phyloP scores from a whole-genome alignment of 192 early-diverging fungal genomes.

The Backusella liffmaniae region DNA sequence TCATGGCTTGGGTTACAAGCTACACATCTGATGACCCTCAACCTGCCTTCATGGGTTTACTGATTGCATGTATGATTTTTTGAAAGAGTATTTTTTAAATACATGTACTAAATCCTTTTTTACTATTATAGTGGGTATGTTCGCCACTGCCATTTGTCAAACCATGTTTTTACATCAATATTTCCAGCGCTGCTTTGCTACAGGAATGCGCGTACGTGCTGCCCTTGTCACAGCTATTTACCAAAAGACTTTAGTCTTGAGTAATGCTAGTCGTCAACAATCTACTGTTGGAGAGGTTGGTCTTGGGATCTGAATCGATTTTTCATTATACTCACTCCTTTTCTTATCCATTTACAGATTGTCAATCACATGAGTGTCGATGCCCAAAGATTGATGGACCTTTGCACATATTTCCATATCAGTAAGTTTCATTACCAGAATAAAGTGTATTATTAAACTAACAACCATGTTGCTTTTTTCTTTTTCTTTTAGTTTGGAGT shows the following conservation, averaged over 20 bases:
- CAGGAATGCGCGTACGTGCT: slow-evolving; percentile 72
- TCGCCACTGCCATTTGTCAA: slow-evolving; percentile 68
- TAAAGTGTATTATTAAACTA: neutral
- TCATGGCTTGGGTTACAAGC: slow-evolving; percentile 66
- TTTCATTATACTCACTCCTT: neutral
- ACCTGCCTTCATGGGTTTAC: slow-evolving; percentile 72
- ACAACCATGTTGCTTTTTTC: too few relatives aligned
- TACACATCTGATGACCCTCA: slow-evolving; percentile 55
- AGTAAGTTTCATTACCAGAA: slow-evolving; percentile 6
- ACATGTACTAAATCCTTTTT: neutral
- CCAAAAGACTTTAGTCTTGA: slow-evolving; percentile 78
- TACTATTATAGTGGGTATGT: slow-evolving; percentile 54
- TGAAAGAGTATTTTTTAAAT: neutral
- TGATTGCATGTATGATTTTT: slow-evolving; percentile 54
- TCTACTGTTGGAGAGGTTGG: slow-evolving; percentile 80
- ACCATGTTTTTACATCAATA: slow-evolving; percentile 87
- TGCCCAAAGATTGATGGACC: slow-evolving; percentile 58
- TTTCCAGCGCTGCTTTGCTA: slow-evolving; percentile 81
- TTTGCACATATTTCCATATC: slow-evolving; percentile 72
- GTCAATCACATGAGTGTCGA: slow-evolving; percentile 69
- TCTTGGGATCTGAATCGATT: neutral
- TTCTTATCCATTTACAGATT: slow-evolving; percentile 27
- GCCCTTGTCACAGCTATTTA: slow-evolving; percentile 83
- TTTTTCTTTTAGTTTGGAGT: slow-evolving; percentile 22
- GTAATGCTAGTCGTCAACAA: slow-evolving; percentile 76